Evolutionary conservation across 169 alveolate genomes (phyloP).

Genomic region (Miamiensis avidus): DNA sequence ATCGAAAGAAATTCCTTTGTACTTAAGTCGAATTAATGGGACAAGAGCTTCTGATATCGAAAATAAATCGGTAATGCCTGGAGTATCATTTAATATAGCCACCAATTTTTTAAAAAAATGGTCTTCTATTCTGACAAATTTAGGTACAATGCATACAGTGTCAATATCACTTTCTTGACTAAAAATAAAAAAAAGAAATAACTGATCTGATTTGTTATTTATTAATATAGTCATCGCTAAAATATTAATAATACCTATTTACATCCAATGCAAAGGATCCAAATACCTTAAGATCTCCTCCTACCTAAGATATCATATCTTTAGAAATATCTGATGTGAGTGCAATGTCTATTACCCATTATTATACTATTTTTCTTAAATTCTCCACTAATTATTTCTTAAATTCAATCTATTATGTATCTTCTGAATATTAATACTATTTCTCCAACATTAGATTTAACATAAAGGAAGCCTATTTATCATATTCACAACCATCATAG

Average conservation of each 20-base stretch:
- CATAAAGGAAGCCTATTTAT: not conserved
- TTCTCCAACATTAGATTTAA: not conserved
- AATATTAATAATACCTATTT: not conserved
- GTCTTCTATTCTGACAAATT: slow-evolving; percentile 65
- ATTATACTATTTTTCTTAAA: not conserved
- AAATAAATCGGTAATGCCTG: slow-evolving; percentile 65
- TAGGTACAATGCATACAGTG: slow-evolving; percentile 79
- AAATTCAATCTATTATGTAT: not conserved
- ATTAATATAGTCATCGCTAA: not conserved
- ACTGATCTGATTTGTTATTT: no score
- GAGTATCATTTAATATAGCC: slow-evolving; percentile 53
- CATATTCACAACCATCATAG: not conserved
- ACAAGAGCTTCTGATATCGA: slow-evolving; percentile 73
- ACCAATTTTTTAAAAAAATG: slow-evolving; percentile 62
- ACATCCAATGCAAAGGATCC: not conserved
- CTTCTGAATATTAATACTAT: not conserved
- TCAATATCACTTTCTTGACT: slow-evolving; percentile 82
- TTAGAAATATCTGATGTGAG: not conserved
- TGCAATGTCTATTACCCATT: not conserved
- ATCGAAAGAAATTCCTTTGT: slow-evolving; percentile 75
- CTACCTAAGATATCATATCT: not conserved
- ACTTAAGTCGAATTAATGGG: slow-evolving; percentile 78
- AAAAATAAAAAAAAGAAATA: not conserved
- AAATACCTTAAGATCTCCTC: not conserved
- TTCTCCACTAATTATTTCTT: not conserved